Conservation (phyloP, 179 eudicot species). For the Drosera spatulata region DNA sequence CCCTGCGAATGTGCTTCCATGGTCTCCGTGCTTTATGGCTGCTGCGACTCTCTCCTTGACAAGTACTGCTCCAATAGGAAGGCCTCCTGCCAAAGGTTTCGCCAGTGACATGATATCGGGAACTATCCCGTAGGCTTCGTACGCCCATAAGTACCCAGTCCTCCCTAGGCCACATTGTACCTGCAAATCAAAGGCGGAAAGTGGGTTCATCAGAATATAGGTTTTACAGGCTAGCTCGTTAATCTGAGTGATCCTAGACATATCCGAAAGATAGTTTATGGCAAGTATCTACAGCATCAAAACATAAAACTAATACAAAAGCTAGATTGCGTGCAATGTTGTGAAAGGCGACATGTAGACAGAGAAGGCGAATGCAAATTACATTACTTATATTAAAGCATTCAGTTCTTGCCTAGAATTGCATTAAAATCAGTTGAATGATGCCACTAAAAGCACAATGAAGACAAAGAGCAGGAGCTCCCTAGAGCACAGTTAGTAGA, state of each 20-base stretch:
- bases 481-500: too few species aligned
- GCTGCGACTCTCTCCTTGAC: conserved; percentile 57
- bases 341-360: too few species aligned
- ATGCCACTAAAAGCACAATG: too few species aligned
- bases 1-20: conserved; percentile 97
- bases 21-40: conserved; percentile 63
- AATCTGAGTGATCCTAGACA: not conserved
- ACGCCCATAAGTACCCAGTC: conserved; percentile 91
- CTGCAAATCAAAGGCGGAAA: conserved; percentile 19
- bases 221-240: not conserved
- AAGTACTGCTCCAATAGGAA: conserved; percentile 80
- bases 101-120: conserved; percentile 97
- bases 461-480: too few species aligned
- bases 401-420: too few species aligned
- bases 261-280: too few species aligned
- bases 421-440: too few species aligned
- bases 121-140: conserved; percentile 53
- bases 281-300: too few species aligned
- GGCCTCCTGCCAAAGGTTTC: conserved; percentile 93
- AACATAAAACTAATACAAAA: too few species aligned
- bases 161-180: conserved; percentile 95
- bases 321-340: too few species aligned
- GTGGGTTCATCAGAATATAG: not conserved
- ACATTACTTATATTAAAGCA: too few species aligned
- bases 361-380: too few species aligned